These are phyloP conservation scores for Domatiomyces globalis DNA, from an alignment of 2,329 filamentous ascomycete species.

Conservation along the genomic window DNA sequence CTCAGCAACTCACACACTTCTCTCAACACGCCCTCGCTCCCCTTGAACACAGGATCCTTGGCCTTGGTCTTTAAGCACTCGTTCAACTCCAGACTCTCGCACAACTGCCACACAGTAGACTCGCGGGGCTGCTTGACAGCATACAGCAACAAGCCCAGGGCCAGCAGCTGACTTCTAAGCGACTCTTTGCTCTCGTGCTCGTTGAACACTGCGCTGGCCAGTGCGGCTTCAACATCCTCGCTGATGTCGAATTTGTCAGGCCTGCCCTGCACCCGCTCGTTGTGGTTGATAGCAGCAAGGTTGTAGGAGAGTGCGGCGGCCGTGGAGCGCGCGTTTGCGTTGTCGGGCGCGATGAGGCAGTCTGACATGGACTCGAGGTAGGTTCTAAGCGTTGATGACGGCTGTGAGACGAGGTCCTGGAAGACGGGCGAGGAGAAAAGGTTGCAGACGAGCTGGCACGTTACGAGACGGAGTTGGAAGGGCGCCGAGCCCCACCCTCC, in stretches of 20 bases:
- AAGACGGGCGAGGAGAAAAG: slow-evolving; percentile 66
- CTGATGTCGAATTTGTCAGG: slow-evolving; percentile 28
- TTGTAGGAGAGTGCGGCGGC: slow-evolving; percentile 78
- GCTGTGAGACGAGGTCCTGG: slow-evolving; percentile 28
- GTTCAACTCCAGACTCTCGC: slow-evolving; percentile 60
- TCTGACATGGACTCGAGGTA: slow-evolving; percentile 54
- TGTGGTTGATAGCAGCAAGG: slow-evolving; percentile 56
- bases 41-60: slow-evolving; percentile 40
- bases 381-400: slow-evolving; percentile 37
- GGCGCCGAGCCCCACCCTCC: slow-evolving; percentile 47
- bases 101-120: slow-evolving; percentile 67
- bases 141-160: slow-evolving; percentile 63
- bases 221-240: slow-evolving; percentile 58
- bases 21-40: slow-evolving; percentile 41
- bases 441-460: slow-evolving; percentile 72
- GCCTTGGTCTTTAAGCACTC: slow-evolving; percentile 44
- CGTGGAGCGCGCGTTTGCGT: slow-evolving; percentile 62
- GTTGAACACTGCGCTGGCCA: slow-evolving; percentile 56
- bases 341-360: slow-evolving; percentile 62
- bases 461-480: slow-evolving; percentile 71
- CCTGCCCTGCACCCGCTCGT: slow-evolving; percentile 44
- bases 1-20: slow-evolving; percentile 28
- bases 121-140: slow-evolving; percentile 43
- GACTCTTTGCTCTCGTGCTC: slow-evolving; percentile 49
- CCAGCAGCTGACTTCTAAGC: slow-evolving; percentile 60